Evolutionary conservation across 768 basidiomycete species (phyloP).

Genomic region (Tylopilus plumbeoviolaceoides): DNA sequence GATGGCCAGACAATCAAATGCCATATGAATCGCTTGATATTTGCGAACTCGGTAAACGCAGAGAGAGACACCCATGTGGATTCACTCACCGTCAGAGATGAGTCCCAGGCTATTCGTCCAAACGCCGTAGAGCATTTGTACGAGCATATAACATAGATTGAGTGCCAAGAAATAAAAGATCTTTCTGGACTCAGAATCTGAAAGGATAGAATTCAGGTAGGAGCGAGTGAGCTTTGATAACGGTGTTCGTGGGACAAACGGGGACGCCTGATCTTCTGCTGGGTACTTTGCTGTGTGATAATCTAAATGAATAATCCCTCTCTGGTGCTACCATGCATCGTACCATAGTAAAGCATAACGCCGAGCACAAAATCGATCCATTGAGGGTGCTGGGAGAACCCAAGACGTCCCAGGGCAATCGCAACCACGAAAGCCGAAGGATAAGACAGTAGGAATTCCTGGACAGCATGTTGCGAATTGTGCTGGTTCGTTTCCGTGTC

Average conservation of each 20-base stretch:
- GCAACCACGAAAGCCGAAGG: slow-evolving; percentile 46
- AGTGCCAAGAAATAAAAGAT: slow-evolving; percentile 97
- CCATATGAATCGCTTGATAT: slow-evolving; percentile 94
- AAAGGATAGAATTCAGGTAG: slow-evolving; percentile 87
- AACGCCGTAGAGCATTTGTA: slow-evolving; percentile 96
- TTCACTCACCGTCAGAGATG: slow-evolving; percentile 87
- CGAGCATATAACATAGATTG: slow-evolving; percentile 93
- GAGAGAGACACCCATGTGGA: neutral
- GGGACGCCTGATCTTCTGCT: slow-evolving; percentile 39
- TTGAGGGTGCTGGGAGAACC: slow-evolving; percentile 57
- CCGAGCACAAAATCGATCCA: slow-evolving; percentile 60
- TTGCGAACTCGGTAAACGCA: slow-evolving; percentile 1
- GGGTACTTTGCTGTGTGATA: slow-evolving; percentile 49
- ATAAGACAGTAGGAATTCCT: slow-evolving; percentile 58
- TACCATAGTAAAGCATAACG: slow-evolving; percentile 62
- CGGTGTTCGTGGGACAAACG: slow-evolving; percentile 46
- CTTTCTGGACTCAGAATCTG: slow-evolving; percentile 87
- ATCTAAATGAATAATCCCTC: slow-evolving; percentile 6
- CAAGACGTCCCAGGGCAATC: slow-evolving; percentile 52
- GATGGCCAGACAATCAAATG: slow-evolving; percentile 97
- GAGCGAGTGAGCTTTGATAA: slow-evolving; percentile 53
- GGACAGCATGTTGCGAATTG: slow-evolving; percentile 48
- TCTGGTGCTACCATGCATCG: slow-evolving; percentile 9
- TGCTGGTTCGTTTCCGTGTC: slow-evolving; percentile 44
- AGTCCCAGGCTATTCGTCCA: slow-evolving; percentile 97